Percentiles rank a stretch among this genome's conserved stretches.
Evolutionary conservation across 306 rosid species (phyloP).

Genomic region (Clitoria ternatea): DNA sequence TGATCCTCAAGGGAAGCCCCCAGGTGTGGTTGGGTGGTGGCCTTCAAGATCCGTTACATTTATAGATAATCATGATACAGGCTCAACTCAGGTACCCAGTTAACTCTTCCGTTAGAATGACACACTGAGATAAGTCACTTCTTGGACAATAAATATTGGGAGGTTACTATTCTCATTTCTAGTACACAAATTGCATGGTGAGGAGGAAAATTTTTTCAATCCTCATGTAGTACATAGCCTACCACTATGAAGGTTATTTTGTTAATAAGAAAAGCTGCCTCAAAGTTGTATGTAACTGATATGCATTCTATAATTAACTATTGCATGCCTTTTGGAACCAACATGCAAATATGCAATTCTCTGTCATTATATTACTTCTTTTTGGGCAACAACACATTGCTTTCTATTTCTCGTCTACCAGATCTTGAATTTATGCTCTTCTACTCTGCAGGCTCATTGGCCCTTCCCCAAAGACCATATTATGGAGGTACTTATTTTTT

Average conservation of each 20-base stretch:
- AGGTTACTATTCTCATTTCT: not conserved
- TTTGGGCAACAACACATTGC: not conserved
- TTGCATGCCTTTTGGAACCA: not conserved
- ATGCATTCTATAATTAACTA: not conserved
- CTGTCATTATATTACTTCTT: not conserved
- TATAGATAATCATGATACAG: slow-evolving; percentile 87
- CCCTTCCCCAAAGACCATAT: slow-evolving; percentile 75
- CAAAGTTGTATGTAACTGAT: not conserved
- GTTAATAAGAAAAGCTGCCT: not conserved
- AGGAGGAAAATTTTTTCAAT: not conserved
- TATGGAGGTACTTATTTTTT: slow-evolving; percentile 61
- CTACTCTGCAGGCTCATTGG: slow-evolving; percentile 82
- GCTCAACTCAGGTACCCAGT: slow-evolving; percentile 76
- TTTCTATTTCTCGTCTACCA: not conserved
- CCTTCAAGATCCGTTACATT: slow-evolving; percentile 87
- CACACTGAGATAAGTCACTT: not conserved
- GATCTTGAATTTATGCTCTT: not conserved
- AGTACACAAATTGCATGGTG: not conserved
- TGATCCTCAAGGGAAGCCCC: slow-evolving; percentile 83
- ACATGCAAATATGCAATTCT: slow-evolving; percentile 3
- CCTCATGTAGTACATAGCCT: not conserved
- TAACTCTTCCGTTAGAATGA: not conserved
- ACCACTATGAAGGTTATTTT: not conserved
- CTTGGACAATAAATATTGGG: not conserved
- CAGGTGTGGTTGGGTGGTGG: slow-evolving; percentile 91